A percentile compares a stretch with the other conserved stretches of the same genome.
These are phyloP conservation scores for Ceratocystiopsis brevicomis DNA, from an alignment of 2,329 filamentous ascomycete genomes.

Conservation along the genomic window DNA sequence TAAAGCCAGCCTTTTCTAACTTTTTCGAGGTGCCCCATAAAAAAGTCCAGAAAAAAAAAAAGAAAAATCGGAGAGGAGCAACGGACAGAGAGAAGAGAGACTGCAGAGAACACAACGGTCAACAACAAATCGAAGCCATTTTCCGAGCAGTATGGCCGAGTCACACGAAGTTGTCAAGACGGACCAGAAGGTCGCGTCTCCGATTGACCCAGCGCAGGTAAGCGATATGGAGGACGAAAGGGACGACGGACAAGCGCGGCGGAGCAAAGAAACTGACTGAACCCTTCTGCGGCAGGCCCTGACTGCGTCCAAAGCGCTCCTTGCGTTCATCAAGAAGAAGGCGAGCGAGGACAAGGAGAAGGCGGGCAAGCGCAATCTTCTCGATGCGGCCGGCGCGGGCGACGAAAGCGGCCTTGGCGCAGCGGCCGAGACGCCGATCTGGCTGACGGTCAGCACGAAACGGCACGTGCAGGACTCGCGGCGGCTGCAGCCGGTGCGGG, in stretches of 20 bases:
- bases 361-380: conserved; percentile 35
- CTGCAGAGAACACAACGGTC: no score
- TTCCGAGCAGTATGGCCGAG: conserved; percentile 4
- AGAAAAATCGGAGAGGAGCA: neutral
- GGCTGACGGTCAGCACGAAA: conserved; percentile 46
- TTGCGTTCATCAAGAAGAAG: conserved; percentile 41
- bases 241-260: neutral
- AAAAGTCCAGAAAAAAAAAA: conserved; percentile 2
- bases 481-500: conserved; percentile 68
- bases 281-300: conserved; percentile 24
- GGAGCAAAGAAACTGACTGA: neutral
- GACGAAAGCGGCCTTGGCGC: conserved; percentile 8
- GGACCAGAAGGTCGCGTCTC: conserved; percentile 1
- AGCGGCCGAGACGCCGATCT: conserved; percentile 33
- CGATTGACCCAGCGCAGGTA: conserved; percentile 7
- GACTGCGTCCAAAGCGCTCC: conserved; percentile 43
- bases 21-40: conserved; percentile 2
- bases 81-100: no score
- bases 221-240: neutral
- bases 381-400: conserved; percentile 22
- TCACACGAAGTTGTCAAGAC: conserved; percentile 4
- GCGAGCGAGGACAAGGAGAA: conserved; percentile 26
- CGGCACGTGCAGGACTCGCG: conserved; percentile 51
- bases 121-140: neutral
- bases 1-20: neutral